Base-by-base conservation (phyloP, 768 basidiomycete species). In the Russula sp. region DNA sequence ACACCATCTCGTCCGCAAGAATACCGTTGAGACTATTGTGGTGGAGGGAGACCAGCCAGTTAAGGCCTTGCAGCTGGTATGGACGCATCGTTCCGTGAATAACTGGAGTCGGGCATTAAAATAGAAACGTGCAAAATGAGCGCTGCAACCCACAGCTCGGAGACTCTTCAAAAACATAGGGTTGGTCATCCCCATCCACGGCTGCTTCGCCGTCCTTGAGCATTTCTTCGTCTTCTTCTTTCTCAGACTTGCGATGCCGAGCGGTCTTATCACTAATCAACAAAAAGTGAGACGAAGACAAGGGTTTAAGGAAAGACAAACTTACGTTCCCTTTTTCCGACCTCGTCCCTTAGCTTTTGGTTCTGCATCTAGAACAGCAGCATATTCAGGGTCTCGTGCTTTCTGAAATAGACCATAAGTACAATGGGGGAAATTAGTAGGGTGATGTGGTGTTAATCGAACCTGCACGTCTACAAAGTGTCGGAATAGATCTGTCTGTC, bases 381-480 rank as follows among this genome's bases (percentile, higher is more conserved):
- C 94, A 71, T 98, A 98, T 71, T 92, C 88, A 14, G 95, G 94
- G 76, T 98, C 94, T 22, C 92, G 87, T 48, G 91, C 85, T 77
- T 90, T 95, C 73, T 20, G 70, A 22, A 50, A 42, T 7, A 26
- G 9, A 38, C 24, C 3, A 57, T 64, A 56, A 46, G 8, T 18
- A 8, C 46, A 28, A 22, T 20, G 18, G 20, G n/a, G n/a, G 18
- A 48, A 0, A 30, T 24, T n/a, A 36, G 14, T 40, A 16, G 16
- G 6, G 10, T 32, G 5, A 24, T 11, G 40, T 38, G 22, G 18
- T 42, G 56, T 11, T 36, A 46, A 57, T 67, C 79, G 30, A 24
- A 90, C 93, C 83, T 97, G 97, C 76, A 98, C 88, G 73, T 98
- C 94, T 8, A 98, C 92, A 73, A 98, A 98, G 75, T 98, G 96